Evolutionary conservation across 1,284 basidiomycete genomes (phyloP).

Genomic region (Lentinus polychrous): DNA sequence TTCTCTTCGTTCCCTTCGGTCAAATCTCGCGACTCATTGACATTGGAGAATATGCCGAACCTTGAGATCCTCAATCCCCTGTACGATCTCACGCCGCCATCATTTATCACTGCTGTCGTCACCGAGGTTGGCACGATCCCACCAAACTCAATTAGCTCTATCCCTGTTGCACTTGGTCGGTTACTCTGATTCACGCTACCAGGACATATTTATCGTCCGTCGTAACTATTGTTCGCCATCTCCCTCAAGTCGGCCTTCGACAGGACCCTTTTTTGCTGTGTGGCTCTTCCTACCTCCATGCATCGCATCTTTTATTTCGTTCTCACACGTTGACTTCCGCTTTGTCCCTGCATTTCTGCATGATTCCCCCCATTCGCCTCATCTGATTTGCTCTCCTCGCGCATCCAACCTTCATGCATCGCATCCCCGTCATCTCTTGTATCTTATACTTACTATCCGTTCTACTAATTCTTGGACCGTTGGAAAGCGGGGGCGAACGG

Average conservation of each 20-base stretch:
- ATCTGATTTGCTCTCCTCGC: no score
- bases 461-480: no score
- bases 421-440: no score
- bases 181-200: slow-evolving; percentile 30
- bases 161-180: slow-evolving; percentile 67
- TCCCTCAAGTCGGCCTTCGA: not conserved
- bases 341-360: not conserved
- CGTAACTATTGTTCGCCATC: not conserved
- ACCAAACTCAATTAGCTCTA: slow-evolving; percentile 77
- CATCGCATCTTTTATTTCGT: not conserved
- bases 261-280: not conserved
- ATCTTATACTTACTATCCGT: no score
- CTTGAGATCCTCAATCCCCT: slow-evolving; percentile 78
- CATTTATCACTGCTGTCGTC: slow-evolving; percentile 89
- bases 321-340: not conserved
- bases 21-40: slow-evolving; percentile 32
- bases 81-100: slow-evolving; percentile 88
- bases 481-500: no score
- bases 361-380: not conserved
- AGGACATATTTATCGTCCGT: not conserved
- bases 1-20: slow-evolving; percentile 30
- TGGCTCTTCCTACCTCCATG: not conserved
- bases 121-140: slow-evolving; percentile 93
- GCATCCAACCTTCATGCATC: no score
- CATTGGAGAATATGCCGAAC: slow-evolving; percentile 32